Conservation (phyloP, 2,329 filamentous ascomycete species). For the Colletotrichum caudatum region DNA sequence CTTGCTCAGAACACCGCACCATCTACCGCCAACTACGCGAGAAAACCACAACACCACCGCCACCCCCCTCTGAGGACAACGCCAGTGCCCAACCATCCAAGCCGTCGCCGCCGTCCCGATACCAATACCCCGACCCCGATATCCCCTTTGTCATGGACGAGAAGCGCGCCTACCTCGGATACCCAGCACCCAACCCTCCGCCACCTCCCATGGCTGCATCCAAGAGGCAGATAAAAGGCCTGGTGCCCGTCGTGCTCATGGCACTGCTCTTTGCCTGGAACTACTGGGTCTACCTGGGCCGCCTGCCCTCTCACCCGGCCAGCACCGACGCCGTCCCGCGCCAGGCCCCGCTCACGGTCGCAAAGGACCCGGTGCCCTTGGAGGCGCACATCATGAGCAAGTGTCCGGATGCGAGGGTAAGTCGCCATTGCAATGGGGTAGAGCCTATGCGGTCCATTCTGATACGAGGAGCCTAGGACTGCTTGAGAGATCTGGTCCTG, state of each 20-base stretch:
- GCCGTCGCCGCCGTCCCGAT: background rate
- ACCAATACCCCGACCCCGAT: slow-evolving; percentile 19
- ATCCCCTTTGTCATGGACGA: slow-evolving; percentile 36
- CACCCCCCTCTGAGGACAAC: background rate
- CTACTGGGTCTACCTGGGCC: slow-evolving; percentile 28
- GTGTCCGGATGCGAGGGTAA: slow-evolving; percentile 85
- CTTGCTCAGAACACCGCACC: slow-evolving; percentile 24
- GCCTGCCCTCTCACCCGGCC: slow-evolving; percentile 1
- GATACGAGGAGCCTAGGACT: slow-evolving; percentile 65
- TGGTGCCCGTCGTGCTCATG: slow-evolving; percentile 20
- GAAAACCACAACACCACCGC: background rate
- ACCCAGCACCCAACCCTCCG: background rate
- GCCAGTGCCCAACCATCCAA: background rate
- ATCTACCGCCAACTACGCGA: slow-evolving; percentile 14
- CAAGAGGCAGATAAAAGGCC: slow-evolving; percentile 24
- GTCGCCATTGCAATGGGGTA: slow-evolving; percentile 25
- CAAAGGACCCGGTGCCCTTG: slow-evolving; percentile 71
- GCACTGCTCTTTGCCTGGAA: slow-evolving; percentile 29
- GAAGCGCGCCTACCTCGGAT: slow-evolving; percentile 32
- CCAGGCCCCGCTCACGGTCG: slow-evolving; percentile 14
- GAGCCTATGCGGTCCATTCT: background rate
- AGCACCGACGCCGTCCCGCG: slow-evolving; percentile 11
- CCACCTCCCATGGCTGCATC: slow-evolving; percentile 24
- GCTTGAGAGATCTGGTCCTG: slow-evolving; percentile 82
- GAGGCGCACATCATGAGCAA: slow-evolving; percentile 98